These are phyloP conservation scores for Mentha longifolia DNA, from an alignment of 257 asterid genomes.

Conservation along the genomic window DNA sequence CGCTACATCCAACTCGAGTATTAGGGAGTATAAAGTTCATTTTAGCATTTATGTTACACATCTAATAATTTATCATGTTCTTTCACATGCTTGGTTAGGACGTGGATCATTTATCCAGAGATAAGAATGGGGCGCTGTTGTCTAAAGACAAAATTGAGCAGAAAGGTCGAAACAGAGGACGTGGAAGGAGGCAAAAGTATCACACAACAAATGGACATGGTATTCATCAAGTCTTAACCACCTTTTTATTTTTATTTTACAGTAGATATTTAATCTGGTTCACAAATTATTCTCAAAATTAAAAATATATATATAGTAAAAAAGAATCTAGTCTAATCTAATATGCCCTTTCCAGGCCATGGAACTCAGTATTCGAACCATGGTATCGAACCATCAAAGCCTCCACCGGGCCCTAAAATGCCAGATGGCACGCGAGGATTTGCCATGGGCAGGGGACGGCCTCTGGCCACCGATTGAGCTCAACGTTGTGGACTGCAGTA, in stretches of 20 bases:
- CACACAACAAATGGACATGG: conserved; percentile 74
- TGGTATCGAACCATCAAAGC: conserved; percentile 70
- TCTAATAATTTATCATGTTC: not conserved
- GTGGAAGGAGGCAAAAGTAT: conserved; percentile 79
- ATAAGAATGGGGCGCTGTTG: conserved; percentile 52
- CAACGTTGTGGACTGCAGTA: not conserved
- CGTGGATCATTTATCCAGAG: conserved; percentile 51
- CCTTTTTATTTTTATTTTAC: not conserved
- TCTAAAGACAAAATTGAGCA: conserved; percentile 62
- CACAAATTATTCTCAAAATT: too few relatives aligned
- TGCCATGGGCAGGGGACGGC: conserved; percentile 5
- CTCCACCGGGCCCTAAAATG: conserved; percentile 98
- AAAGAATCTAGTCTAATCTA: not conserved
- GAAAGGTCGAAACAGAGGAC: conserved; percentile 63
- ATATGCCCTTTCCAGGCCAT: conserved; percentile 52
- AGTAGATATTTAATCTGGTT: not conserved
- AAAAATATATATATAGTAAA: too few relatives aligned
- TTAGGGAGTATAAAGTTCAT: not conserved
- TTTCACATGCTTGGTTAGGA: conserved; percentile 45
- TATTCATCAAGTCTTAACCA: conserved; percentile 33
- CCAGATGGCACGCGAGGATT: conserved; percentile 84
- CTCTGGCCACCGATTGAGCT: conserved; percentile 1
- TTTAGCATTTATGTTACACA: too few relatives aligned
- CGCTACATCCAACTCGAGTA: not conserved
- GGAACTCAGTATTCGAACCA: conserved; percentile 55